A percentile compares a stretch with the other conserved stretches of the same genome.
Conservation (phyloP, 73 alveolate genomes). For the Blepharisma stoltei region DNA sequence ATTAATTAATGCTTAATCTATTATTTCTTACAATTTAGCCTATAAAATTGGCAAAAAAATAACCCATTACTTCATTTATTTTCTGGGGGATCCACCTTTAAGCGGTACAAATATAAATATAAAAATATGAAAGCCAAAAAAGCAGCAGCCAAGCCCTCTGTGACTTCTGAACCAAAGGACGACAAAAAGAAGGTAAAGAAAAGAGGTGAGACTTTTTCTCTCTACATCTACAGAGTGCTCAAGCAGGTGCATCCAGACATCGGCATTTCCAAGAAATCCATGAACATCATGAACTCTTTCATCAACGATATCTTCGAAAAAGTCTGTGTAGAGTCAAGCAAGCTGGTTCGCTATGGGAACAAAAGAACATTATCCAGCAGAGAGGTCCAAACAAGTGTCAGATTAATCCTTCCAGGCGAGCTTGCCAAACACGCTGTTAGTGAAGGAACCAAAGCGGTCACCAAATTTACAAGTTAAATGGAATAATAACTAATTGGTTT, state of each 20-base stretch:
- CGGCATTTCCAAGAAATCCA: neutral
- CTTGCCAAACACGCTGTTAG: slow-evolving; percentile 35
- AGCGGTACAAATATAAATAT: too few relatives aligned
- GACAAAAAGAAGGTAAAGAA: too few relatives aligned
- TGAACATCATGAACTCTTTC: slow-evolving; percentile 10
- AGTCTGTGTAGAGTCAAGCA: slow-evolving; percentile 20
- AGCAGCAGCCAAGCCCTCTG: too few relatives aligned
- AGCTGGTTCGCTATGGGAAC: slow-evolving; percentile 20
- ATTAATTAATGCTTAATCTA: too few relatives aligned
- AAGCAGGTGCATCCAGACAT: neutral
- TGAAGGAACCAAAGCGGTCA: slow-evolving; percentile 37
- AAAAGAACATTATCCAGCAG: slow-evolving; percentile 20
- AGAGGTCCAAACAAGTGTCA: slow-evolving; percentile 31
- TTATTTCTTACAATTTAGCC: too few relatives aligned
- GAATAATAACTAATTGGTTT: too few relatives aligned
- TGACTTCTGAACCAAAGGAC: too few relatives aligned
- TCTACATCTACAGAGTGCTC: neutral
- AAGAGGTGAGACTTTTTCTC: too few relatives aligned
- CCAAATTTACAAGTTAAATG: neutral
- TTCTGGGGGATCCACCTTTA: too few relatives aligned
- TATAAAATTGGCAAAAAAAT: too few relatives aligned
- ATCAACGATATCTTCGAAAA: slow-evolving; percentile 26
- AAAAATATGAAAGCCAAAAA: too few relatives aligned
- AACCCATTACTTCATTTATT: too few relatives aligned
- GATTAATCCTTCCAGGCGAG: slow-evolving; percentile 33